A percentile compares a stretch with the other conserved stretches of the same genome.
These are phyloP conservation scores for Aspergillus pseudotamarii DNA, from an alignment of 2,329 filamentous ascomycete species.

Conservation along the genomic window DNA sequence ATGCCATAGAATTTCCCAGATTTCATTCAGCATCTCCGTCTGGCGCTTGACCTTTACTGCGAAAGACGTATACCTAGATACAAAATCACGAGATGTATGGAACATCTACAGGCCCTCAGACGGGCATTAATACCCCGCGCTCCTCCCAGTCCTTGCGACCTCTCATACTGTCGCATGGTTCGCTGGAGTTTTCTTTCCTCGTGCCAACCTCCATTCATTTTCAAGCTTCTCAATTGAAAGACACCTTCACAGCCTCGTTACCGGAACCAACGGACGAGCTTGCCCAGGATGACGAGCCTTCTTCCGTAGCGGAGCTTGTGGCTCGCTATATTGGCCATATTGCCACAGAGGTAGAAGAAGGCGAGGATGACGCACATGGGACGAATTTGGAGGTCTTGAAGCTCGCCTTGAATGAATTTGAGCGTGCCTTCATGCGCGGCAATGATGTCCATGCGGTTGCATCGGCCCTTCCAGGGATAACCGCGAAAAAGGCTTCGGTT, in stretches of 20 bases:
- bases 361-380: conserved; percentile 84
- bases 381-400: conserved; percentile 93
- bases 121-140: conserved; percentile 94
- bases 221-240: conserved; percentile 91
- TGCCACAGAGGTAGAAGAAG: conserved; percentile 84
- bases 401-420: conserved; percentile 91
- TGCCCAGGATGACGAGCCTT: conserved; percentile 98
- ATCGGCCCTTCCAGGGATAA: conserved; percentile 83
- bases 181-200: conserved; percentile 93
- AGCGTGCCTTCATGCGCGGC: conserved; percentile 88
- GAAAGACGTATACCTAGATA: conserved; percentile 13
- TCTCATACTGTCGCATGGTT: conserved; percentile 86
- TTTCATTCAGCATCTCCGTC: background rate
- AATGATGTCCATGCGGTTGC: conserved; percentile 95
- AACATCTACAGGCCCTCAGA: conserved; percentile 78
- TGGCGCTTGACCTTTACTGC: background rate
- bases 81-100: conserved; percentile 71
- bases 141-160: conserved; percentile 91
- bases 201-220: conserved; percentile 95
- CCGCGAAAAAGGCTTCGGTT: conserved; percentile 87
- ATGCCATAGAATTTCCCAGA: background rate
- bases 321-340: conserved; percentile 91
- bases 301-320: conserved; percentile 87
- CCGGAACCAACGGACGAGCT: conserved; percentile 94
- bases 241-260: conserved; percentile 81